Conservation (phyloP, 129 eudicot genomes). For the Lactuca saligna region DNA sequence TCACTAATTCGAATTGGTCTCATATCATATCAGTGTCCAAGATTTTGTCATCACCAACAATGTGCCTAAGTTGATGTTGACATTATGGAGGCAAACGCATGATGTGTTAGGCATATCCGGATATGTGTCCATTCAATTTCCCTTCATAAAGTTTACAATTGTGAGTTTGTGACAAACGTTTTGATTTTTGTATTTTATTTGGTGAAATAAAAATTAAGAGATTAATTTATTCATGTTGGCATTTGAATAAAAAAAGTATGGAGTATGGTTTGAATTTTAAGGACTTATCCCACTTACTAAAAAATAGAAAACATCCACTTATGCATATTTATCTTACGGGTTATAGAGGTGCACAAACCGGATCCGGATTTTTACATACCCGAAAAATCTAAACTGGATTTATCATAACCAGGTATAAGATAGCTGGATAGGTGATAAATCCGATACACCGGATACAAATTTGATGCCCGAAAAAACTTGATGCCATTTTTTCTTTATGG, state of each 20-base stretch:
- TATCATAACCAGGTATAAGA: too few relatives aligned
- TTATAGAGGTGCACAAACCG: too few relatives aligned
- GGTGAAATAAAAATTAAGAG: neutral
- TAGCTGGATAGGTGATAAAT: too few relatives aligned
- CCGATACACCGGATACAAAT: too few relatives aligned
- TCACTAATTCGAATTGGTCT: conserved; percentile 10
- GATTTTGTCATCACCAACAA: conserved; percentile 21
- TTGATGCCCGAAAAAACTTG: too few relatives aligned
- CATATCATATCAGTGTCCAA: conserved; percentile 12
- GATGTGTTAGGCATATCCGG: conserved; percentile 23
- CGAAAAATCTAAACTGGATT: too few relatives aligned
- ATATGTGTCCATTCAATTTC: conserved; percentile 2
- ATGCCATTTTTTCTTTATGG: too few relatives aligned
- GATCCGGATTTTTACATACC: too few relatives aligned
- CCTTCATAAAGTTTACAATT: neutral
- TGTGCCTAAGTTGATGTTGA: conserved; percentile 13
- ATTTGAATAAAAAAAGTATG: too few relatives aligned
- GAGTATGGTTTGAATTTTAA: neutral
- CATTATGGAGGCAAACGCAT: conserved; percentile 11
- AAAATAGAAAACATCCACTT: too few relatives aligned
- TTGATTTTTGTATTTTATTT: neutral
- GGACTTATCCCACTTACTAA: neutral
- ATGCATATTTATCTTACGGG: too few relatives aligned
- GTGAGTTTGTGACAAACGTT: neutral
- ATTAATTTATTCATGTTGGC: neutral